phyloP scores from a whole-genome alignment of 2,329 filamentous ascomycete genomes.

The Rosellinia necatrix region DNA sequence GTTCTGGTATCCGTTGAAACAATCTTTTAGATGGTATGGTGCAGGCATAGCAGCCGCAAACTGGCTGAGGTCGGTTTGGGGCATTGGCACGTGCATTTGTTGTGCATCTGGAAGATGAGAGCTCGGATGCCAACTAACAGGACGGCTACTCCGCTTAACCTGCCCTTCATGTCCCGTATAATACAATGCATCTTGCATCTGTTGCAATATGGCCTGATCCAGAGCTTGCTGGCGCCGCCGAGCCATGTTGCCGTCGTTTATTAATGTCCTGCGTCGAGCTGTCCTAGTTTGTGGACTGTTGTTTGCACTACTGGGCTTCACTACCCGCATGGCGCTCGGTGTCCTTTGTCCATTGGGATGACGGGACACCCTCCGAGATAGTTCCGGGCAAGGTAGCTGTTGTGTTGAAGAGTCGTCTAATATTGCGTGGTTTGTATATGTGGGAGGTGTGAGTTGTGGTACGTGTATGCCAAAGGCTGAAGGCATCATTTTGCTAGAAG shows the following conservation, averaged over 20 bases:
- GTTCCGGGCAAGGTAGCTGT: slow-evolving; percentile 53
- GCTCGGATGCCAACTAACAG: slow-evolving; percentile 77
- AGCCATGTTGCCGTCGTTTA: slow-evolving; percentile 54
- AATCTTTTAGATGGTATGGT: slow-evolving; percentile 48
- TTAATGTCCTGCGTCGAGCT: slow-evolving; percentile 60
- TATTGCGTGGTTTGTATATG: slow-evolving; percentile 49
- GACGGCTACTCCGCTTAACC: slow-evolving; percentile 54
- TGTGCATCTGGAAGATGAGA: slow-evolving; percentile 51
- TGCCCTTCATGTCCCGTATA: slow-evolving; percentile 41
- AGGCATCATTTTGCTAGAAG: slow-evolving; percentile 41
- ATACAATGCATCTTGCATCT: slow-evolving; percentile 38
- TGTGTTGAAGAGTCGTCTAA: slow-evolving; percentile 59
- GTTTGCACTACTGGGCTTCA: slow-evolving; percentile 69
- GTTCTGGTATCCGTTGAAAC: slow-evolving; percentile 48
- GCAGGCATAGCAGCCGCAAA: slow-evolving; percentile 48
- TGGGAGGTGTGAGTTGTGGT: slow-evolving; percentile 37
- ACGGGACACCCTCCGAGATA: slow-evolving; percentile 54
- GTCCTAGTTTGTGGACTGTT: slow-evolving; percentile 66
- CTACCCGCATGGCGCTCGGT: slow-evolving; percentile 60
- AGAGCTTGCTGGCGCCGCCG: slow-evolving; percentile 54
- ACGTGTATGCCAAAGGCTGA: slow-evolving; percentile 43
- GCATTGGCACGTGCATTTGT: slow-evolving; percentile 44
- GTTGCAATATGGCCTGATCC: slow-evolving; percentile 50
- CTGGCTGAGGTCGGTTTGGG: slow-evolving; percentile 43
- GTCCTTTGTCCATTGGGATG: slow-evolving; percentile 55